A percentile compares a stretch with the other conserved stretches of the same genome.
Conservation (phyloP, 225 moss, liverwort and hornwort species). For the Sphagnum tenellum region DNA sequence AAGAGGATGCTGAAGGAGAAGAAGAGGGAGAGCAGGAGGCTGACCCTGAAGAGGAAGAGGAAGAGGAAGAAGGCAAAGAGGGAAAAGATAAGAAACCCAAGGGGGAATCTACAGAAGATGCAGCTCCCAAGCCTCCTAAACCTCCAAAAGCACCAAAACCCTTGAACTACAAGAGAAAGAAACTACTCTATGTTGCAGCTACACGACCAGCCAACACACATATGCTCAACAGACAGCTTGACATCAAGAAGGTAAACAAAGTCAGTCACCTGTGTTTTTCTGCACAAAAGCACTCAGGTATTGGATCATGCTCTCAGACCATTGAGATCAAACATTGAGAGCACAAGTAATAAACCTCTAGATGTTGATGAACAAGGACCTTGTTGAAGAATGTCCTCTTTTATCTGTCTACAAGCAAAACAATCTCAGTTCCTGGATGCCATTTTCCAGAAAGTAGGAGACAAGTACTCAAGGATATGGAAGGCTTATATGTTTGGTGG, state of each 20-base stretch:
- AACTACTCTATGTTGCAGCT: constrained; percentile 42
- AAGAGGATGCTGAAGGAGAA: neutral
- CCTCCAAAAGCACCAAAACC: constrained; percentile 57
- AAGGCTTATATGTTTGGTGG: neutral
- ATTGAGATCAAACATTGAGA: too few relatives aligned
- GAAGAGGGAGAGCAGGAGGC: constrained; percentile 2
- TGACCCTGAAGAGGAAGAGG: neutral
- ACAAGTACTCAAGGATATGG: too few relatives aligned
- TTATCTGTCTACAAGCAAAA: too few relatives aligned
- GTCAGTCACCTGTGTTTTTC: too few relatives aligned
- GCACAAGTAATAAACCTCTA: too few relatives aligned
- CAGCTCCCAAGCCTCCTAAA: constrained; percentile 17
- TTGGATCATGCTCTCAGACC: too few relatives aligned
- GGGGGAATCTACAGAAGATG: constrained; percentile 4
- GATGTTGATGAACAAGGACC: too few relatives aligned
- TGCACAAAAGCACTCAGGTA: too few relatives aligned
- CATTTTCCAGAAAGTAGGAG: too few relatives aligned
- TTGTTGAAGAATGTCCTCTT: too few relatives aligned
- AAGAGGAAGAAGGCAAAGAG: neutral
- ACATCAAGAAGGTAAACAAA: constrained; percentile 25
- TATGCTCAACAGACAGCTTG: constrained; percentile 68
- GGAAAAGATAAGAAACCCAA: neutral
- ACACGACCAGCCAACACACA: constrained; percentile 39
- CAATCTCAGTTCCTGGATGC: too few relatives aligned
- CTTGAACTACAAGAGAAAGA: constrained; percentile 53